Conservation (phyloP, 106 monocot genomes). For the Gastrodia elata region DNA sequence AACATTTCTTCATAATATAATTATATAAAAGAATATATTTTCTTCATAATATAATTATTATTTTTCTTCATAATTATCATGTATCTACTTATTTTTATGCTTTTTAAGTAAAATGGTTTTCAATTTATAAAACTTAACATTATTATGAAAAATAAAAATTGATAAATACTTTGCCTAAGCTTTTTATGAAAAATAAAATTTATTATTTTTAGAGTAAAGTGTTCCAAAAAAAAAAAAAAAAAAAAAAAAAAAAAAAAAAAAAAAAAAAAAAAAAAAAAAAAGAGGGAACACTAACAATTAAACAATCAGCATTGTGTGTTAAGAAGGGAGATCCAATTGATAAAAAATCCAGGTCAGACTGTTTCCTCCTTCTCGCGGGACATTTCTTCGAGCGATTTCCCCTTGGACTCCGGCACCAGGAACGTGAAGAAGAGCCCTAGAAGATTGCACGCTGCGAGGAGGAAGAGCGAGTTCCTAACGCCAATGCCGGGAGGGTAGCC, state of each 20-base stretch:
- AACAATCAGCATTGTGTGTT: no score
- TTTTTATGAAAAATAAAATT: no score
- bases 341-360: not conserved
- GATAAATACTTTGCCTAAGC: no score
- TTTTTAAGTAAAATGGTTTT: no score
- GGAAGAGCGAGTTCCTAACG: conserved; percentile 47
- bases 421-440: conserved; percentile 42
- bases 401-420: conserved; percentile 60
- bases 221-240: not conserved
- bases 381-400: conserved; percentile 63
- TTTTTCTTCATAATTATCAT: no score
- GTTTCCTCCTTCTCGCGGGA: conserved; percentile 31
- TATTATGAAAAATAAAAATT: no score
- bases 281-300: not conserved
- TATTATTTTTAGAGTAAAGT: not conserved
- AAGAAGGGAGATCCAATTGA: no score
- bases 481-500: conserved; percentile 58
- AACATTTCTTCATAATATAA: no score
- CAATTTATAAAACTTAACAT: no score
- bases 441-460: conserved; percentile 42
- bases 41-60: no score
- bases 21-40: no score
- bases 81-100: no score
- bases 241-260: not conserved
- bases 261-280: not conserved